phyloP scores from a whole-genome alignment of 345 rosid species.

The Viola odorata region DNA sequence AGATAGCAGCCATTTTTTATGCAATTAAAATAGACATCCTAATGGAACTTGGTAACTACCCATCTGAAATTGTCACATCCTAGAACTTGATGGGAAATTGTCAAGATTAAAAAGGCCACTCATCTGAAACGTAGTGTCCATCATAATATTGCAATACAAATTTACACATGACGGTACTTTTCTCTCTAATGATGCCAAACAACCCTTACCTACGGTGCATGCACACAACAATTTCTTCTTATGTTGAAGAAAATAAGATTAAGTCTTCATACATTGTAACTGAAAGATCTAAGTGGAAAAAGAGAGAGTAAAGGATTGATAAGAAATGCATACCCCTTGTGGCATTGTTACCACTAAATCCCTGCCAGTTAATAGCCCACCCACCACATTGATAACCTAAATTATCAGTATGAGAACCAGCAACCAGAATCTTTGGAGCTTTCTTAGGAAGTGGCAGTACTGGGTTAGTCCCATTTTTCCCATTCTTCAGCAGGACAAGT shows the following conservation, averaged over 20 bases:
- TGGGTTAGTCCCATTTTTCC: conserved; percentile 17
- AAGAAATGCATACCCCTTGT: conserved; percentile 16
- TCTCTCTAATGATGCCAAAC: no score
- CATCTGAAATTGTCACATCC: no score
- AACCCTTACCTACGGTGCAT: no score
- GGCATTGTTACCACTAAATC: conserved; percentile 21
- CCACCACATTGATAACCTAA: conserved; percentile 30
- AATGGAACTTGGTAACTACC: no score
- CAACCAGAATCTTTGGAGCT: conserved; percentile 20
- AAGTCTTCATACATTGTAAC: background rate
- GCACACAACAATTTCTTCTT: background rate
- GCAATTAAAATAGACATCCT: no score
- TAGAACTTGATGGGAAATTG: no score
- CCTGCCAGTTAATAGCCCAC: conserved; percentile 26
- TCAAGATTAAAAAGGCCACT: no score
- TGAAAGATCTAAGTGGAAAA: no score
- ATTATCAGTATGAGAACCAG: conserved; percentile 26
- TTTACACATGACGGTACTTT: no score
- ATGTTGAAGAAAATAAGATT: background rate
- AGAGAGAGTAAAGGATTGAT: background rate
- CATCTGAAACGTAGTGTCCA: no score
- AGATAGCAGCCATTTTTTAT: no score
- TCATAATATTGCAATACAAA: no score
- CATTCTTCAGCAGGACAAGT: conserved; percentile 28
- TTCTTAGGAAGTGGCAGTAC: conserved; percentile 24